Conservation (phyloP, 306 rosid genomes). For the Prunus persica region DNA sequence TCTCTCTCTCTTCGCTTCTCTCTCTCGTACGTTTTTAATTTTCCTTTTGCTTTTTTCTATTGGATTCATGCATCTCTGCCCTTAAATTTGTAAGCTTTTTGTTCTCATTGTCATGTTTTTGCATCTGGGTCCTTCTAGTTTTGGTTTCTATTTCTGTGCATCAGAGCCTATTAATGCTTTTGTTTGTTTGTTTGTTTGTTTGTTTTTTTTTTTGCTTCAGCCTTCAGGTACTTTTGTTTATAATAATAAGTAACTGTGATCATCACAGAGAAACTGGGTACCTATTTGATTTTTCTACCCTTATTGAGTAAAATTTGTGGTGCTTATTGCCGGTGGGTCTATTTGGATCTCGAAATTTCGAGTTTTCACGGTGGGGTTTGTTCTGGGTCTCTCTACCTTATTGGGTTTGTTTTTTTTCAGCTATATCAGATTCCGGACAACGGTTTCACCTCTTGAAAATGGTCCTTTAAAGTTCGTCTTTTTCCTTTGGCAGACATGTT, state of each 20-base stretch:
- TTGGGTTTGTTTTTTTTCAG: background rate
- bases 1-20: background rate
- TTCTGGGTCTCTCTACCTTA: background rate
- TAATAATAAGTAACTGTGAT: background rate
- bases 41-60: background rate
- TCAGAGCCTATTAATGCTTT: background rate
- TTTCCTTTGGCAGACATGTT: constrained; percentile 19
- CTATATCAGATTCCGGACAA: constrained; percentile 9
- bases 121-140: constrained; percentile 9
- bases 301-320: background rate
- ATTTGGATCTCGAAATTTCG: constrained; percentile 47
- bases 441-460: constrained; percentile 14
- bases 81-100: constrained; percentile 12
- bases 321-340: constrained; percentile 7
- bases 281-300: constrained; percentile 8
- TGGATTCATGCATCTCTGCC: background rate
- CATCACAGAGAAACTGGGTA: background rate
- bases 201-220: background rate
- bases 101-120: background rate
- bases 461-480: constrained; percentile 12
- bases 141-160: constrained; percentile 6
- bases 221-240: constrained; percentile 1
- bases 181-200: background rate
- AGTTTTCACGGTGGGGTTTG: constrained; percentile 10
- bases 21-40: constrained; percentile 17